Base-by-base conservation (phyloP, 148 eudicot genomes). In the Agrostemma githago region DNA sequence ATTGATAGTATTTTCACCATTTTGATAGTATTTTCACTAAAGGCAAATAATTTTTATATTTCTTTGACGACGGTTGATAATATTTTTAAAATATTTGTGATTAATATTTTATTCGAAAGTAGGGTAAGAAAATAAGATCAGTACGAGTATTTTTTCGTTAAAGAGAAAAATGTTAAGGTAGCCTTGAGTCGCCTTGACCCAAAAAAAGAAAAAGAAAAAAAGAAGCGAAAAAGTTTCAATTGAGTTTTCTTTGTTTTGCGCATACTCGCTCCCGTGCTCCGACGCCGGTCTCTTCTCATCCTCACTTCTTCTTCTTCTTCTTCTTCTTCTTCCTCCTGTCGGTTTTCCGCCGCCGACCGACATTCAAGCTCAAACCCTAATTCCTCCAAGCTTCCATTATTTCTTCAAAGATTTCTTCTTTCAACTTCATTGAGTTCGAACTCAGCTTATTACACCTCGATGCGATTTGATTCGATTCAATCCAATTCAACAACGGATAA, bases 401-500 rank as follows among this genome's bases (percentile, higher is more conserved):
- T 3, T 61, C 14, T 1, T 16, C 21, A 6, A 65, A 65, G 9
- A 40, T 64, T 12, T 40, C 2, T 40, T 21, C 20, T 43, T 66
- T n/a, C 15, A 42, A 43, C 6, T 67, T 67, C 54, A 8, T 66
- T 67, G 14, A 67, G 2, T 67, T 67, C 34, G 5, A n/a, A 42
- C 71, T 67, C 71, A 60, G 64, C 37, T 67, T n/a, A 17, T 20
- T 10, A 10, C 40, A 20, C 59, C 41, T 48, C 72, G 60, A 69
- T 69, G 38, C 72, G 59, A 46, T 69, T 69, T 39, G 59, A 9
- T 69, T 69, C 56, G 58, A 44, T 68, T 68, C 38, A 1, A 68
- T 20, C 53, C 59, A 9, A 10, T 51, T 51, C 10, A 21, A 46
- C 40, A 12, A 38, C 59, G 16, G 17, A 2, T 21, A 5, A 48